Conservation (phyloP, 2,329 filamentous ascomycete genomes). For the Fusarium sp. region DNA sequence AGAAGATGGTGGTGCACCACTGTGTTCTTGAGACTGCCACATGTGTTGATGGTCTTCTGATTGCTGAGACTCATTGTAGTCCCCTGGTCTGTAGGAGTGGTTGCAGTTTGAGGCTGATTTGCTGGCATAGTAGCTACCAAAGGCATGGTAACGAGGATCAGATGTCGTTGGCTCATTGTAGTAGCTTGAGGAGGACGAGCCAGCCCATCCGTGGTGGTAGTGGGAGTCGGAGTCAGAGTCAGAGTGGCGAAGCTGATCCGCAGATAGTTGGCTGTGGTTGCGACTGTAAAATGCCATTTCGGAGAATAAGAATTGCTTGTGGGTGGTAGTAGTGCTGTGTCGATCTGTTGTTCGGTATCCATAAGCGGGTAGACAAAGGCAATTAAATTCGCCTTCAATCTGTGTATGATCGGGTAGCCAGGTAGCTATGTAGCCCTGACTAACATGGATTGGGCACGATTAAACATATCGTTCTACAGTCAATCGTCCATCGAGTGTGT, state of each 20-base stretch:
- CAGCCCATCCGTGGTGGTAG: conserved; percentile 23
- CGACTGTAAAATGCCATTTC: conserved; percentile 32
- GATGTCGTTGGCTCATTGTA: conserved; percentile 27
- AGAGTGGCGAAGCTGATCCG: conserved; percentile 33
- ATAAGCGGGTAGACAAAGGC: conserved; percentile 36
- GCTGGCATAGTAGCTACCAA: conserved; percentile 26
- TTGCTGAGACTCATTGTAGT: conserved; percentile 25
- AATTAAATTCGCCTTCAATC: conserved; percentile 27
- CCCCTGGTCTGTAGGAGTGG: conserved; percentile 23
- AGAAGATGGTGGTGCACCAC: conserved; percentile 28
- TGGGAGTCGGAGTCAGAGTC: conserved; percentile 30
- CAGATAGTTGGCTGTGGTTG: conserved; percentile 23
- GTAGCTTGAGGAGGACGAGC: conserved; percentile 15
- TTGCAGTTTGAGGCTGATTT: conserved; percentile 26
- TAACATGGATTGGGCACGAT: conserved; percentile 16
- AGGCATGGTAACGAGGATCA: conserved; percentile 31
- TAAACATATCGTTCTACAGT: background rate
- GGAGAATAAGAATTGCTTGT: conserved; percentile 21
- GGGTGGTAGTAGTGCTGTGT: conserved; percentile 34
- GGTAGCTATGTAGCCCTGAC: background rate
- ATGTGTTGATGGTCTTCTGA: conserved; percentile 30
- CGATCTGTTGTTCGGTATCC: conserved; percentile 36
- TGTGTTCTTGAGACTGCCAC: conserved; percentile 30
- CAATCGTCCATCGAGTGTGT: background rate
- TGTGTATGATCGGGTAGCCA: conserved; percentile 1